Percentiles rank a stretch among this genome's conserved stretches.
Conservation (phyloP, 176 grass and related monocot species). For the Carex scoparia region DNA sequence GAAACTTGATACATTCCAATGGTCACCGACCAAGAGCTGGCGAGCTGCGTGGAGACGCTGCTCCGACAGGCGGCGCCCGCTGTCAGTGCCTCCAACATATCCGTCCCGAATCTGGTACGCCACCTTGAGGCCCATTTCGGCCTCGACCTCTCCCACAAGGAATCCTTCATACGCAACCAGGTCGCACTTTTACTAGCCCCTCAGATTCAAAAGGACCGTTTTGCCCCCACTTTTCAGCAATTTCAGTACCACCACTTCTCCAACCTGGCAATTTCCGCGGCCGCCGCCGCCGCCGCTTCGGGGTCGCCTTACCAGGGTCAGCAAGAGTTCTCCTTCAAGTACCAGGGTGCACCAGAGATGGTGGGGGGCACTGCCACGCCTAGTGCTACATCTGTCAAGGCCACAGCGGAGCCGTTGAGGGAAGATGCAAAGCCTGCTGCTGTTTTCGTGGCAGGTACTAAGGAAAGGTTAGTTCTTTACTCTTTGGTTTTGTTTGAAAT, state of each 20-base stretch:
- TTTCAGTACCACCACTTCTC: constrained; percentile 36
- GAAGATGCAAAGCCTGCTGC: background rate
- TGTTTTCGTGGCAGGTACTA: constrained; percentile 11
- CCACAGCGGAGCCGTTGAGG: background rate
- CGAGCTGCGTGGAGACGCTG: constrained; percentile 61
- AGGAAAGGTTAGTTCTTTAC: constrained; percentile 41
- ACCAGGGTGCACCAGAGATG: constrained; percentile 7
- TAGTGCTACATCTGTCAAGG: background rate
- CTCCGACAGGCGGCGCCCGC: constrained; percentile 46
- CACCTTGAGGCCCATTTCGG: constrained; percentile 59
- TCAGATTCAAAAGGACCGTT: constrained; percentile 33
- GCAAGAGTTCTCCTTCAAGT: constrained; percentile 23
- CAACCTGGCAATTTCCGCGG: constrained; percentile 10
- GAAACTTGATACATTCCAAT: constrained; percentile 7
- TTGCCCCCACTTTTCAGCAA: constrained; percentile 42
- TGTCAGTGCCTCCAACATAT: constrained; percentile 28
- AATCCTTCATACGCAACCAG: constrained; percentile 68
- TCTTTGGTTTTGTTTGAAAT: background rate
- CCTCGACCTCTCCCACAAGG: constrained; percentile 78
- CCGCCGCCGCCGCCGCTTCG: constrained; percentile 5
- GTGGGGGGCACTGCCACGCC: background rate
- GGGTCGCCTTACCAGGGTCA: constrained; percentile 33
- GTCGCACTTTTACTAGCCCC: constrained; percentile 57
- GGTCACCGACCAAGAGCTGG: constrained; percentile 88
- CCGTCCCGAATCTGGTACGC: constrained; percentile 48